Evolutionary conservation across 139 green algal species (phyloP).

Genomic region (Chlorella sorokiniana): DNA sequence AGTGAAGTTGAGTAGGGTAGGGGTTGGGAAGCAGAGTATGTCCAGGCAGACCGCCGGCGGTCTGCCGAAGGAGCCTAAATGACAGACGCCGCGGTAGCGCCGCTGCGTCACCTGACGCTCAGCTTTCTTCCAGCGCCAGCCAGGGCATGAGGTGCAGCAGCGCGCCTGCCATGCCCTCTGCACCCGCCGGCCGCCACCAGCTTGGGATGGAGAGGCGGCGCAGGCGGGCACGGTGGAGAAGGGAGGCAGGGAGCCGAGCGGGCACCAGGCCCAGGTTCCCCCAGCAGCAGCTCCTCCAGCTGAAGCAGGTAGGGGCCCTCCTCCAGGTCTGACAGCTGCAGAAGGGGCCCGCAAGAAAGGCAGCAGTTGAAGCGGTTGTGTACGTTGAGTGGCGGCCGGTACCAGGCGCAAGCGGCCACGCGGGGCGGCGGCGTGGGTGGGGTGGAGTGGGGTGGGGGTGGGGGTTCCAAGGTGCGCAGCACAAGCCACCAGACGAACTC

Average conservation of each 20-base stretch:
- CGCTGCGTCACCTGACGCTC: not conserved
- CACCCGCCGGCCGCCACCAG: constrained; percentile 16
- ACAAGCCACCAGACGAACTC: too few species aligned
- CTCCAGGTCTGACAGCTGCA: not conserved
- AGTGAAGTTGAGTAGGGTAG: too few species aligned
- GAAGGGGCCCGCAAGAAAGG: not conserved
- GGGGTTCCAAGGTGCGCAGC: not conserved
- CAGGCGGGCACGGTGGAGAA: not conserved
- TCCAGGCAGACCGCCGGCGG: too few species aligned
- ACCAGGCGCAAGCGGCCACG: too few species aligned
- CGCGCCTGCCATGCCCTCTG: too few species aligned
- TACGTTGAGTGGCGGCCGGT: not conserved
- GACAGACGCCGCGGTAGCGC: not conserved
- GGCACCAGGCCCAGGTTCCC: constrained; percentile 13
- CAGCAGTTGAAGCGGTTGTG: not conserved
- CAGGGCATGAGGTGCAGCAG: constrained; percentile 18
- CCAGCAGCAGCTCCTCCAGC: constrained; percentile 4
- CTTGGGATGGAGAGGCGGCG: constrained; percentile 3
- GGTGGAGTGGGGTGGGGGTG: not conserved
- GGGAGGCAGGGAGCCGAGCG: not conserved
- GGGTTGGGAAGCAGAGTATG: too few species aligned
- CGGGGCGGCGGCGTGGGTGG: too few species aligned
- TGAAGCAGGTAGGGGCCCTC: constrained; percentile 2
- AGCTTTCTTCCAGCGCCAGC: constrained; percentile 6
- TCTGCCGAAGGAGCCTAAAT: too few species aligned